Evolutionary conservation across 2,329 filamentous ascomycete species (phyloP), one percentile per base, ranked within the genome.

Genomic region (Beauveria sp.): DNA sequence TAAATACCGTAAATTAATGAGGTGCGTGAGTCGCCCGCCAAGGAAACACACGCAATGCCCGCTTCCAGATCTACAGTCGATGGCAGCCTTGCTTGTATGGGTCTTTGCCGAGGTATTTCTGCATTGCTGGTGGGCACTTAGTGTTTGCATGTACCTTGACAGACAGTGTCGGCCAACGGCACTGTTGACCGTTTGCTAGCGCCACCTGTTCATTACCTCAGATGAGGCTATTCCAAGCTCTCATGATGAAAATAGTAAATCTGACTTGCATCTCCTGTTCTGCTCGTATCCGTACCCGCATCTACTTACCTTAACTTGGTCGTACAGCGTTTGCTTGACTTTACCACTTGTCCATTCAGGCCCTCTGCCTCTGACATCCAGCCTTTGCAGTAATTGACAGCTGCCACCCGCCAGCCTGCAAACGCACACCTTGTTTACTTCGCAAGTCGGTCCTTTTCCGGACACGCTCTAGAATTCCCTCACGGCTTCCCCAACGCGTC

Each of bases 321-420:
- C 9, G 5, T 22, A n/a, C 8, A 46, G n/a, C 18, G 9, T 46
- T 6, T 46, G 2, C n/a, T 18, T 22, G 26, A 8, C 28, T 12
- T 30, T 16, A n/a, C 8, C 18, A 5, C 12, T 18, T 51, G 18
- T 18, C 48, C 5, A 9, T 14, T 2, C 16, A 30, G 14, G 28
- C n/a, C 47, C 6, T 51, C n/a, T 51, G n/a, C 26, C 26, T 18
- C 16, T 20, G 18, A 18, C 28, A 20, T 5, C n/a, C 30, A 22
- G n/a, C 2, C 47, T 14, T 28, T 28, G 10, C 40, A 20, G 34
- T 16, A 24, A 30, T 40, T 44, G 56, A 26, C 56, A 52, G 56
- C 56, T 59, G 56, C 56, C 56, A 46, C 47, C 26, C 14, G 48
- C 40, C 56, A 53, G 34, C 48, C 46, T 40, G 48, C 56, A 59